Evolutionary conservation across 768 basidiomycete genomes (phyloP).

Genomic region (Tricholoma sp.): DNA sequence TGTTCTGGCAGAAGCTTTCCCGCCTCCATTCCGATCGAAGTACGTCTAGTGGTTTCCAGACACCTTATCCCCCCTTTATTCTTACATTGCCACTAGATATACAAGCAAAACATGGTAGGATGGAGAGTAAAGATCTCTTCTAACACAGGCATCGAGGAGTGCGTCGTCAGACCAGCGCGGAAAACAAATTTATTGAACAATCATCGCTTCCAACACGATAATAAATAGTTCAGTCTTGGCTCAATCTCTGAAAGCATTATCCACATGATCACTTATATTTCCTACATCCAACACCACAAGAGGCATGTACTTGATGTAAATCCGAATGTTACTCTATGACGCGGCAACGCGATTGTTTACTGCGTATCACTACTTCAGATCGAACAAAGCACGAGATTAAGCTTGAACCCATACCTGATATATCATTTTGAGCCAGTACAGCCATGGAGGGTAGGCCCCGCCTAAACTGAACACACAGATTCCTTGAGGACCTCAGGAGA

Average conservation of each 20-base stretch:
- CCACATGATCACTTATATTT: too few species aligned
- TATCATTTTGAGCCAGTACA: neutral
- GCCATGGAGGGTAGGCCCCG: too few species aligned
- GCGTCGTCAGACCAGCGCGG: neutral
- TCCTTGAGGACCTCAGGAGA: neutral
- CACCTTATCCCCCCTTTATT: neutral
- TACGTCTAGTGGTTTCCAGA: neutral
- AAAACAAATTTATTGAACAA: neutral
- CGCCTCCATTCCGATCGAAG: neutral
- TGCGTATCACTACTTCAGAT: neutral
- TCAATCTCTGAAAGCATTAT: too few species aligned
- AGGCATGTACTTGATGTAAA: neutral
- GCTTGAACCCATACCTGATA: neutral
- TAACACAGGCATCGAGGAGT: neutral
- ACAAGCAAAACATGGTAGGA: neutral
- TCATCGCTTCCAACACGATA: neutral
- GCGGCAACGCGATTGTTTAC: too few species aligned
- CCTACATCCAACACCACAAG: neutral
- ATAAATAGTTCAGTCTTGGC: neutral
- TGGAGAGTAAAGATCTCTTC: neutral
- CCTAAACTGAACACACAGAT: neutral
- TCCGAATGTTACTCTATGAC: too few species aligned
- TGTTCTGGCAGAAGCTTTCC: too few species aligned
- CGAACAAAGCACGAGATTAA: neutral
- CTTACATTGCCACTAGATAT: neutral